Percentiles rank a stretch among this genome's conserved stretches.
phyloP scores from a whole-genome alignment of 148 eudicot species.

The Camellia sinensis region DNA sequence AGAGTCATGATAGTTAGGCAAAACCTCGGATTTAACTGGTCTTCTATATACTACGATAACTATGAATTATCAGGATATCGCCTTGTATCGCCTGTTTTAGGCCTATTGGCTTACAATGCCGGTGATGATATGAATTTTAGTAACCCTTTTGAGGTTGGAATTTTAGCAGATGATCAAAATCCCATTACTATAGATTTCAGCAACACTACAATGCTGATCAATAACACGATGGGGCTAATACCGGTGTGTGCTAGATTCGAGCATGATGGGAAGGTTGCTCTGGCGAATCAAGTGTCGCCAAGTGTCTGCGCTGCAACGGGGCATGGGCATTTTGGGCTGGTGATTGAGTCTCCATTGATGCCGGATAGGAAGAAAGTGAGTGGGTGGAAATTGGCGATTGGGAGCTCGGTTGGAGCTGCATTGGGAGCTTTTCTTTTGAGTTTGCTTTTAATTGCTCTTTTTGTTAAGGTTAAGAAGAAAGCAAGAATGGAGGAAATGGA shows the following conservation, averaged over 20 bases:
- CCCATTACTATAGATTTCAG: constrained; percentile 65
- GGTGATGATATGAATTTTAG: constrained; percentile 39
- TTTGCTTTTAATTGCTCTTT: constrained; percentile 69
- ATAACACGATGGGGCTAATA: constrained; percentile 30
- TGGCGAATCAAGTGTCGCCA: constrained; percentile 48
- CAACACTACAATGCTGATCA: constrained; percentile 15
- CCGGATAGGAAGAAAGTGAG: constrained; percentile 37
- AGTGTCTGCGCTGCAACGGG: constrained; percentile 54
- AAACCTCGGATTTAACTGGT: constrained; percentile 57
- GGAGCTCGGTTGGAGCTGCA: constrained; percentile 75
- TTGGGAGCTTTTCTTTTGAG: constrained; percentile 69
- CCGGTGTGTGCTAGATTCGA: constrained; percentile 72
- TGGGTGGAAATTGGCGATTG: constrained; percentile 66
- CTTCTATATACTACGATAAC: constrained; percentile 48
- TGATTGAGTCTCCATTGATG: constrained; percentile 45
- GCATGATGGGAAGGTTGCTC: constrained; percentile 42
- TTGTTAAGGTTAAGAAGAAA: constrained; percentile 83
- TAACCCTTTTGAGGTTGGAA: constrained; percentile 61
- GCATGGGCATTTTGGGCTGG: constrained; percentile 71
- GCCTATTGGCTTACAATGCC: constrained; percentile 69
- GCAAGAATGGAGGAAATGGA: constrained; percentile 75
- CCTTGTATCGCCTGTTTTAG: constrained; percentile 74
- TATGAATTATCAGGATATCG: constrained; percentile 57
- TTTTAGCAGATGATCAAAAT: constrained; percentile 33
- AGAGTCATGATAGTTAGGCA: constrained; percentile 62